Percentiles rank a stretch among this genome's conserved stretches.
Conservation (phyloP, 176 grass and related monocot species). For the Cocos nucifera region DNA sequence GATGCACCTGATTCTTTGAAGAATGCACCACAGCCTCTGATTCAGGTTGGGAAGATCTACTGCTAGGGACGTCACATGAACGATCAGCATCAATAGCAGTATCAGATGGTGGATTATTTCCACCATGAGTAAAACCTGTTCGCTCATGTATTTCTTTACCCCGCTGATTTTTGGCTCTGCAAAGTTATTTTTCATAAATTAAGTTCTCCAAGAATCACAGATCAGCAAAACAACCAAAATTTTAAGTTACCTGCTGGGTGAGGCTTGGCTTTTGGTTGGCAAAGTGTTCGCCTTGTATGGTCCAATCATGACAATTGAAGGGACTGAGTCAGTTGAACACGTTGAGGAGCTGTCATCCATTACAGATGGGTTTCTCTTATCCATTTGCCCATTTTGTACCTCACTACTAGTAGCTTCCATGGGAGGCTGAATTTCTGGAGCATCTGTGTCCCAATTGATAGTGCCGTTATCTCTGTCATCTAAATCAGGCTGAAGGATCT, state of each 20-base stretch:
- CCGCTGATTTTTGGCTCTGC: constrained; percentile 45
- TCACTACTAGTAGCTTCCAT: constrained; percentile 34
- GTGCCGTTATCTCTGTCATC: constrained; percentile 56
- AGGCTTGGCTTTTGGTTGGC: constrained; percentile 49
- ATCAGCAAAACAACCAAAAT: not conserved
- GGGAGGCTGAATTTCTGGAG: constrained; percentile 51
- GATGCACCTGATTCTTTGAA: too few relatives aligned
- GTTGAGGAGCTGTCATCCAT: constrained; percentile 85
- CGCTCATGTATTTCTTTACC: constrained; percentile 41
- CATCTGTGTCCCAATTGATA: constrained; percentile 80
- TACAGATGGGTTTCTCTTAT: constrained; percentile 42
- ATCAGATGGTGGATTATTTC: constrained; percentile 35
- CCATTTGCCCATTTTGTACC: constrained; percentile 50
- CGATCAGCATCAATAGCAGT: constrained; percentile 21
- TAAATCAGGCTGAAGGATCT: constrained; percentile 50
- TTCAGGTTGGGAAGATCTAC: constrained; percentile 30
- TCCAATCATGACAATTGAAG: constrained; percentile 46
- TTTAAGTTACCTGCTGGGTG: constrained; percentile 59
- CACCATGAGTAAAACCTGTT: constrained; percentile 21
- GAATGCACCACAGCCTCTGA: constrained; percentile 11
- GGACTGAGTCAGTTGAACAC: constrained; percentile 75
- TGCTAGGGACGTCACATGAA: constrained; percentile 21
- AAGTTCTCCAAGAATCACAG: not conserved
- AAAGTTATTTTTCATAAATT: too few relatives aligned
- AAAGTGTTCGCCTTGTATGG: constrained; percentile 52